phyloP scores from a whole-genome alignment of 2,329 filamentous ascomycete species.

The Penicillium paneum region DNA sequence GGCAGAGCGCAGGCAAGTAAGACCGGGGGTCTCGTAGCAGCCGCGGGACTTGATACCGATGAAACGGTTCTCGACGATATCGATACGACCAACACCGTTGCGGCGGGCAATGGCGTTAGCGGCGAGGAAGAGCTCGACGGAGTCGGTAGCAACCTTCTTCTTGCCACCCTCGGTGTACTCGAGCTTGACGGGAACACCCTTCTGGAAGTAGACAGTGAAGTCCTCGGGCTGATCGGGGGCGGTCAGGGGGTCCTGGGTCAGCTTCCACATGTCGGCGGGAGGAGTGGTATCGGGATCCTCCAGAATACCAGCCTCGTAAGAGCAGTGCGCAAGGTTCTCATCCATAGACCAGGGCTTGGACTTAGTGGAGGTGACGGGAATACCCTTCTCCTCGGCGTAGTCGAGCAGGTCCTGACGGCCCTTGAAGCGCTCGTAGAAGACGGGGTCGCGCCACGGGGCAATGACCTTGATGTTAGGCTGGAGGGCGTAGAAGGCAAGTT shows the following conservation, averaged over 20 bases:
- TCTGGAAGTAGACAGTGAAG: constrained; percentile 68
- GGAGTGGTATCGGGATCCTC: constrained; percentile 59
- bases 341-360: constrained; percentile 53
- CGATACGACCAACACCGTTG: constrained; percentile 74
- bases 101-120: constrained; percentile 68
- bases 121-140: constrained; percentile 68
- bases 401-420: constrained; percentile 50
- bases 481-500: constrained; percentile 50
- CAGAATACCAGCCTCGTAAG: constrained; percentile 69
- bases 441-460: constrained; percentile 49
- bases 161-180: constrained; percentile 51
- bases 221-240: constrained; percentile 69
- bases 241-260: constrained; percentile 63
- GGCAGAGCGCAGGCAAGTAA: constrained; percentile 34
- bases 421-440: constrained; percentile 49
- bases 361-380: constrained; percentile 50
- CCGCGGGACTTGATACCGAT: constrained; percentile 77
- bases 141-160: constrained; percentile 61
- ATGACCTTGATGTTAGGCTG: constrained; percentile 49
- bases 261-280: constrained; percentile 74
- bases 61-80: constrained; percentile 80
- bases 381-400: constrained; percentile 47
- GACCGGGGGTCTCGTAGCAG: constrained; percentile 63
- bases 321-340: constrained; percentile 59
- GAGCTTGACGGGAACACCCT: constrained; percentile 70